Conservation (phyloP, 2,329 filamentous ascomycete genomes). For the Plenodomus lindquistii region DNA sequence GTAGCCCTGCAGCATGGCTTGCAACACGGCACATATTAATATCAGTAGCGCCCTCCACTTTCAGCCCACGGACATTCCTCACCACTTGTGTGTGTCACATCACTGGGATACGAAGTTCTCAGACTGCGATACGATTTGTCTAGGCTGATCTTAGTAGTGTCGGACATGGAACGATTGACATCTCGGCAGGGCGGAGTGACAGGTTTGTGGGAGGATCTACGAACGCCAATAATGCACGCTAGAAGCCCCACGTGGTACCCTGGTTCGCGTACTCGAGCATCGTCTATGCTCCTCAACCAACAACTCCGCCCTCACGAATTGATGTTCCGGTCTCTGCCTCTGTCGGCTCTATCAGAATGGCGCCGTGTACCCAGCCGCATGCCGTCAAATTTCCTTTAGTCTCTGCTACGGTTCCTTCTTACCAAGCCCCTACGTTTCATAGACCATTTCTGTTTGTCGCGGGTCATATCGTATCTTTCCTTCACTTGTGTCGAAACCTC, state of each 20-base stretch:
- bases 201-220: conserved; percentile 3
- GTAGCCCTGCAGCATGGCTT: conserved; percentile 10
- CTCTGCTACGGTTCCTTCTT: conserved; percentile 9
- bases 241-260: conserved; percentile 26
- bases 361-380: conserved; percentile 22
- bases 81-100: conserved; percentile 17
- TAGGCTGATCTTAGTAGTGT: conserved; percentile 3
- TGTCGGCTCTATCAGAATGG: conserved; percentile 16
- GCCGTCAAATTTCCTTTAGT: conserved; percentile 22
- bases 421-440: conserved; percentile 26
- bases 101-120: conserved; percentile 12
- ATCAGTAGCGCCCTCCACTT: conserved; percentile 4
- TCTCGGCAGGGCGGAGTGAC: conserved; percentile 10
- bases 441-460: conserved; percentile 22
- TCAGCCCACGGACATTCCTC: conserved; percentile 13
- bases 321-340: conserved; percentile 15
- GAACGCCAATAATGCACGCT: conserved; percentile 28
- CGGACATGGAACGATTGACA: conserved; percentile 10
- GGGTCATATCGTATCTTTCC: conserved; percentile 1
- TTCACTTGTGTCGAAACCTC: conserved; percentile 1
- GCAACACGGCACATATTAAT: conserved; percentile 14
- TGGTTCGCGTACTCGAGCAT: conserved; percentile 15
- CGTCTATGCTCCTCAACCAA: conserved; percentile 5
- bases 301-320: conserved; percentile 14
- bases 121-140: conserved; percentile 1